Conservation (phyloP, 2,329 filamentous ascomycete genomes). For the Xylaria sp. region DNA sequence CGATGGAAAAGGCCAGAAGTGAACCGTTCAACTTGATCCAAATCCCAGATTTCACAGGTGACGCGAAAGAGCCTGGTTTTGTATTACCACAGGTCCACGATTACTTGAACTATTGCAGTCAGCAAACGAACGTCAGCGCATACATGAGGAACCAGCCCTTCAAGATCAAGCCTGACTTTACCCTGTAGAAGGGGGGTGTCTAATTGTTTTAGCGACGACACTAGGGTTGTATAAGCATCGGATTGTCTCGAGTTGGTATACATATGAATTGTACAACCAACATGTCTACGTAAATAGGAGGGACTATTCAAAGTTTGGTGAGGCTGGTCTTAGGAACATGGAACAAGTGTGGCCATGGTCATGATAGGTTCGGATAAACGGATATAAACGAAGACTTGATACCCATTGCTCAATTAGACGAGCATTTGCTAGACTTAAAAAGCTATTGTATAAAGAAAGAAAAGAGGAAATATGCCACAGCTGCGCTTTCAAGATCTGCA, state of each 20-base stretch:
- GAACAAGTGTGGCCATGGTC: neutral
- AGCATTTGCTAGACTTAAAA: conserved; percentile 20
- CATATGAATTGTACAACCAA: neutral
- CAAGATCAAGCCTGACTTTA: conserved; percentile 49
- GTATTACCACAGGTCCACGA: conserved; percentile 70
- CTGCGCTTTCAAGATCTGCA: neutral
- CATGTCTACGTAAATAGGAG: conserved; percentile 1
- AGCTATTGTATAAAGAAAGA: neutral
- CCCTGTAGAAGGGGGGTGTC: conserved; percentile 6
- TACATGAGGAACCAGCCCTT: conserved; percentile 68
- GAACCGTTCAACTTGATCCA: conserved; percentile 87
- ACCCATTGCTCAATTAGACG: conserved; percentile 24
- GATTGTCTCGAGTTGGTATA: neutral
- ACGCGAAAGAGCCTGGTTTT: conserved; percentile 53
- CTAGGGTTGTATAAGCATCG: neutral
- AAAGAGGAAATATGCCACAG: neutral
- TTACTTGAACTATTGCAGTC: conserved; percentile 67
- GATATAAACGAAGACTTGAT: conserved; percentile 25
- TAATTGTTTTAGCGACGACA: neutral
- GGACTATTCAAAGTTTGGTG: neutral
- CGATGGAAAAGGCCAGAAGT: conserved; percentile 78
- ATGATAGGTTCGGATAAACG: conserved; percentile 10
- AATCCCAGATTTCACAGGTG: conserved; percentile 79
- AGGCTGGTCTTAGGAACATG: neutral
- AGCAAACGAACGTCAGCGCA: conserved; percentile 70